A percentile compares a stretch with the other conserved stretches of the same genome.
Evolutionary conservation across 1,284 basidiomycete species (phyloP).

Genomic region (Moniliophthora roreri): DNA sequence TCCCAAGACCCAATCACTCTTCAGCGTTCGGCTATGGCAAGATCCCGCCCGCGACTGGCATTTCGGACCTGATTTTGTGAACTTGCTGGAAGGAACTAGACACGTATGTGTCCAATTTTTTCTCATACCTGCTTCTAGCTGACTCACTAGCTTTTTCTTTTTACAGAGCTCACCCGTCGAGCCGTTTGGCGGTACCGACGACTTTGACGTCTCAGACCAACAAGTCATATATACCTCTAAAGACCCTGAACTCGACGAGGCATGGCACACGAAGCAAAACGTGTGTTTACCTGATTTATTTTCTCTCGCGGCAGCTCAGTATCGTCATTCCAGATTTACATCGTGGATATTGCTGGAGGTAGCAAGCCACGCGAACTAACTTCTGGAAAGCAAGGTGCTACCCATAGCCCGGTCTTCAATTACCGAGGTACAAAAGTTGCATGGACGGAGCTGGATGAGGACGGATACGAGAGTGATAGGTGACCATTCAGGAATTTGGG

Average conservation of each 20-base stretch:
- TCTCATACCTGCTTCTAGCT: not conserved
- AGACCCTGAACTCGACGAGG: conserved; percentile 69
- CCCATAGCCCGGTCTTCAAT: conserved; percentile 68
- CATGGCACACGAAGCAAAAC: conserved; percentile 81
- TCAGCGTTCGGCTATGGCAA: conserved; percentile 58
- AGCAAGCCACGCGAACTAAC: conserved; percentile 66
- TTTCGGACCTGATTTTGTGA: conserved; percentile 52
- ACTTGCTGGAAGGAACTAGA: conserved; percentile 63
- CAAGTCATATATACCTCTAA: conserved; percentile 85
- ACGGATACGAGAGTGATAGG: conserved; percentile 88
- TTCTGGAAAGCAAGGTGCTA: conserved; percentile 81
- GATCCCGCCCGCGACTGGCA: conserved; percentile 50
- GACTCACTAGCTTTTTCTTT: conserved; percentile 13
- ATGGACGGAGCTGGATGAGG: conserved; percentile 84
- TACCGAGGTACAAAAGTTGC: conserved; percentile 69
- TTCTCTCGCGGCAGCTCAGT: not conserved
- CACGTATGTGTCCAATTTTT: conserved; percentile 44
- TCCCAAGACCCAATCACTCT: conserved; percentile 70
- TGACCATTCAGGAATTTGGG: conserved; percentile 22
- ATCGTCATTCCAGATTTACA: conserved; percentile 51
- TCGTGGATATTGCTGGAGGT: conserved; percentile 53
- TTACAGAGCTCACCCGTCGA: conserved; percentile 73
- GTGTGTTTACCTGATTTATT: conserved; percentile 34
- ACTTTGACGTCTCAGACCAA: conserved; percentile 70
- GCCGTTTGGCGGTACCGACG: conserved; percentile 76